phyloP scores from a whole-genome alignment of 1,139 yeast species.

The Debaryomyces subglobosus region DNA sequence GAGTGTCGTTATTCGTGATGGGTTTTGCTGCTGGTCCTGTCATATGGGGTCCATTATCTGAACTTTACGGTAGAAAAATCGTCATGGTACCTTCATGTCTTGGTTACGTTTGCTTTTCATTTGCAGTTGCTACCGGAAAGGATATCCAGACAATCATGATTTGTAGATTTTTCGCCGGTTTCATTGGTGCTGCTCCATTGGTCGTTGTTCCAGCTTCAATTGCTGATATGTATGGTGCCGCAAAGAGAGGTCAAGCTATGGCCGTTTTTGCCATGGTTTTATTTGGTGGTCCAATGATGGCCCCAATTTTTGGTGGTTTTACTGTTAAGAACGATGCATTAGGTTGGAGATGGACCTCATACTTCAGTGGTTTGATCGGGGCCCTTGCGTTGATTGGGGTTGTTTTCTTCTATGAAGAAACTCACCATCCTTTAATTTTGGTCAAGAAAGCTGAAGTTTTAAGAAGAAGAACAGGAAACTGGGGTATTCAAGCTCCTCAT shows the following conservation, averaged over 20 bases:
- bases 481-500: constrained; percentile 82
- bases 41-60: constrained; percentile 81
- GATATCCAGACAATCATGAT: constrained; percentile 72
- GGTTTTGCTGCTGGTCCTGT: constrained; percentile 87
- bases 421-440: constrained; percentile 49
- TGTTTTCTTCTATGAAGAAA: constrained; percentile 39
- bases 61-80: constrained; percentile 68
- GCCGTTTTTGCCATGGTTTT: constrained; percentile 67
- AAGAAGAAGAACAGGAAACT: constrained; percentile 53
- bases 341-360: constrained; percentile 59
- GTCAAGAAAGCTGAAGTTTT: constrained; percentile 57
- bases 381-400: constrained; percentile 28
- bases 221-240: constrained; percentile 71
- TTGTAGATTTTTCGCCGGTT: constrained; percentile 76
- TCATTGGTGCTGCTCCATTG: constrained; percentile 77
- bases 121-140: constrained; percentile 74
- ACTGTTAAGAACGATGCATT: constrained; percentile 22
- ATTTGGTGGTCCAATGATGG: constrained; percentile 74
- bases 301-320: constrained; percentile 58
- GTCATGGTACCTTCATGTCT: constrained; percentile 58
- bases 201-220: constrained; percentile 84
- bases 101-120: constrained; percentile 60
- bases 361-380: constrained; percentile 51
- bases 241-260: constrained; percentile 68
- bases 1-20: constrained; percentile 70